Evolutionary conservation across 805 yeast genomes (phyloP).

Genomic region (Ascoidea asiatica): DNA sequence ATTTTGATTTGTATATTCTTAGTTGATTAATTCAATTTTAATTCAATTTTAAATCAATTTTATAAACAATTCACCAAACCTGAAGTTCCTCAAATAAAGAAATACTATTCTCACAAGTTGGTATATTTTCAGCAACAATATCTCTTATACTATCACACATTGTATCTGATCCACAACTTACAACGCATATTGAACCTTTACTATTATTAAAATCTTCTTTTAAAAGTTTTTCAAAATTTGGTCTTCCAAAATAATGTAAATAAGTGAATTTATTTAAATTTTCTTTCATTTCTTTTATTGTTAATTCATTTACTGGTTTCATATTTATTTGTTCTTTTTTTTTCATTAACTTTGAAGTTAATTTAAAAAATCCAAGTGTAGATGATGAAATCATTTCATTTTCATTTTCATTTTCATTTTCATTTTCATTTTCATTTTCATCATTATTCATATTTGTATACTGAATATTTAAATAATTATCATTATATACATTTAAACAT

Average conservation of each 20-base stretch:
- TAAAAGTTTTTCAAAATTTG: conserved; percentile 28
- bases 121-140: conserved; percentile 28
- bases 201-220: conserved; percentile 20
- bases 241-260: conserved; percentile 28
- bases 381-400: background rate
- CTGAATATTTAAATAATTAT: too few species aligned
- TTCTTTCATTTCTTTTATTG: background rate
- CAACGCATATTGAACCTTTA: conserved; percentile 35
- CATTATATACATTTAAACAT: too few species aligned
- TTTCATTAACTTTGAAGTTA: background rate
- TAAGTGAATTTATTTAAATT: conserved; percentile 12
- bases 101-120: conserved; percentile 31
- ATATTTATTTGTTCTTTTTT: too few species aligned
- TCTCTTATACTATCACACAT: conserved; percentile 45
- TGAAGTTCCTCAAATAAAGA: conserved; percentile 69
- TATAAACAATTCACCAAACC: too few species aligned
- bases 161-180: conserved; percentile 49
- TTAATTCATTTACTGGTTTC: background rate
- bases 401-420: background rate
- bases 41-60: too few species aligned
- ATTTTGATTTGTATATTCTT: too few species aligned
- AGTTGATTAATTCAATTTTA: too few species aligned
- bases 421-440: background rate
- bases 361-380: background rate
- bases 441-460: background rate